These are phyloP conservation scores for Neoascochyta sp. DNA, from an alignment of 2,329 filamentous ascomycete genomes.

Conservation along the genomic window DNA sequence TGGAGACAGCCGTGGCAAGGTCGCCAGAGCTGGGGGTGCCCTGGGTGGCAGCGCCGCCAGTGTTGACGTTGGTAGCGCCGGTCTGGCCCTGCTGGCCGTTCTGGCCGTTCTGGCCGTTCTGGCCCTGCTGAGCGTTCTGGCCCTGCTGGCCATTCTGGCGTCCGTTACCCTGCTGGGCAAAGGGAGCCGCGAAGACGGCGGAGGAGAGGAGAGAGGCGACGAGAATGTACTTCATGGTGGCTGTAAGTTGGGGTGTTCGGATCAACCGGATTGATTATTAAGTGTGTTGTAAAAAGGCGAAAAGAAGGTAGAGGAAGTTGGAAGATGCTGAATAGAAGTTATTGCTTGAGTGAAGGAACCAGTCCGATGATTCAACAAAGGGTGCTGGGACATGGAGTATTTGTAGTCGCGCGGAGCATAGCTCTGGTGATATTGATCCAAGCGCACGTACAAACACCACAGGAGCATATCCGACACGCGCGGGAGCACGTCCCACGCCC, in stretches of 20 bases:
- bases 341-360: slow-evolving; percentile 29
- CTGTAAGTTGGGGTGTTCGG: slow-evolving; percentile 10
- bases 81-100: slow-evolving; percentile 9
- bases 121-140: slow-evolving; percentile 2
- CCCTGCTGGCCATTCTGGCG: slow-evolving; percentile 12
- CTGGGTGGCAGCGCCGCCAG: slow-evolving; percentile 13
- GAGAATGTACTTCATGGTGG: slow-evolving; percentile 38
- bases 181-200: slow-evolving; percentile 30
- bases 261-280: slow-evolving; percentile 17
- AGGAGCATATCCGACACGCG: no score
- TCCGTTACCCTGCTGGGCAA: slow-evolving; percentile 20
- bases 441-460: no score
- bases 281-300: slow-evolving; percentile 6
- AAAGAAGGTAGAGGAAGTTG: slow-evolving; percentile 8
- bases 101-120: slow-evolving; percentile 4
- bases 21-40: slow-evolving; percentile 23
- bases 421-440: no score
- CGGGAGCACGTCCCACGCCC: no score
- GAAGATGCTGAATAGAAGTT: slow-evolving; percentile 20
- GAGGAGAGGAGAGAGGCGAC: slow-evolving; percentile 33
- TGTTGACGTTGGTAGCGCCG: slow-evolving; percentile 6
- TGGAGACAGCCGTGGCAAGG: slow-evolving; percentile 35
- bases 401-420: slow-evolving; percentile 22
- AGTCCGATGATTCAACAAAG: slow-evolving; percentile 19
- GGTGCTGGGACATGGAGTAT: slow-evolving; percentile 14